Percentiles rank a stretch among this genome's conserved stretches.
Evolutionary conservation across 2,329 filamentous ascomycete genomes (phyloP).

Genomic region (Phyllosticta citriasiana): DNA sequence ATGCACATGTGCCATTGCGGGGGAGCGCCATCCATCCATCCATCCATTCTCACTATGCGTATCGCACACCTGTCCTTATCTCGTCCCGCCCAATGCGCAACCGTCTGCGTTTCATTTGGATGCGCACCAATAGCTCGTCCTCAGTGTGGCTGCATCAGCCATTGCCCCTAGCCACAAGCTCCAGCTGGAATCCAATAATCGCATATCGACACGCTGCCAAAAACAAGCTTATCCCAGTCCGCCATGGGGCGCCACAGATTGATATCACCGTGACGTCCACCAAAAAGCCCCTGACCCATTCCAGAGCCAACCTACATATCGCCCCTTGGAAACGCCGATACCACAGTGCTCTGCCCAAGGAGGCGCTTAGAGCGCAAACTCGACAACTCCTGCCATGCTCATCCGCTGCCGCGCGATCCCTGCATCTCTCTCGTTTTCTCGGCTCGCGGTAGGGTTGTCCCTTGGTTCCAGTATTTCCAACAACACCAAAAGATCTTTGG

Average conservation of each 20-base stretch:
- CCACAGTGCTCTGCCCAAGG: no score
- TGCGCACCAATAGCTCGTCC: not conserved
- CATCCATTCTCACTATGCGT: no score
- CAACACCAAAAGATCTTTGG: not conserved
- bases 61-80: not conserved
- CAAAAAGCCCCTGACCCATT: not conserved
- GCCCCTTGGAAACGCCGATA: not conserved
- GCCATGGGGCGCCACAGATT: not conserved
- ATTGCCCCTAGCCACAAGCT: not conserved
- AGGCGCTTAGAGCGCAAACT: not conserved
- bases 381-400: not conserved
- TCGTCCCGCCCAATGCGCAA: not conserved
- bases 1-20: not conserved
- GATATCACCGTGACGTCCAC: not conserved
- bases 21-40: not conserved
- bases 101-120: not conserved
- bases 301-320: not conserved
- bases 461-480: not conserved
- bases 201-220: not conserved
- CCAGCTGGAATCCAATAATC: not conserved
- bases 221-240: not conserved
- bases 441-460: not conserved
- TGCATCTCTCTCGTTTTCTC: not conserved
- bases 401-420: not conserved
- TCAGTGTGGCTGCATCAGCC: not conserved